Base-by-base conservation (phyloP, 805 yeast genomes). In the Candida khao-thaluensis region DNA sequence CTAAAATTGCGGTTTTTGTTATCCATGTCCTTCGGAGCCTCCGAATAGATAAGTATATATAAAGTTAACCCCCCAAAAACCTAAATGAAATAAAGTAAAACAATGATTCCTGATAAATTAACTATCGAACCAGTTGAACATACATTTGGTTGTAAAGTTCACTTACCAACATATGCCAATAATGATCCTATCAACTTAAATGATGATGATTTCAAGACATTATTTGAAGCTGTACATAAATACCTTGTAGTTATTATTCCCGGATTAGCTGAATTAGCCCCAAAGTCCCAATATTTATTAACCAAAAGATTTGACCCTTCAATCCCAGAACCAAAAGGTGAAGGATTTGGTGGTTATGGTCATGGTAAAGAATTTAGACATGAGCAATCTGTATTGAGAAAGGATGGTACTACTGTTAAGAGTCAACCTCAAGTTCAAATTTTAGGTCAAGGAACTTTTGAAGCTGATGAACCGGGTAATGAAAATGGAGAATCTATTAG, bases 401-500 rank as follows among this genome's bases (percentile, higher is more conserved):
- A 82, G 54, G 96, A 88, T 56, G 95, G 95, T 30, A 74, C 76
- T 42, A 74, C 89, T 6, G 85, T 87, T 32, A 90, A 91, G 31
- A 60, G 70, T 37, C 89, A 85, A 57, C 95, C 96, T 2, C 95
- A 88, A 59, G 95, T 88, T 15, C 95, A 87, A 66, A 85, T 87
- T 55, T 76, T 88, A 39, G 96, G 96, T 29, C 90, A 88, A 54
- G 95, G 95, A 10, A 55, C 61, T 2, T 82, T 82, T 66, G 76
- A 66, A 37, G 77, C 79, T 22, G 63, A 50, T 26, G 74, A 69
- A 43, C 61, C 64, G 3, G 86, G 83, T 41, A 74, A 78, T 44
- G 81, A 78, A 44, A 77, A 72, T 39, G 89, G 85, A 11, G 79
- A 75, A 32, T 68, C 72, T 17, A 73, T 83, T 43, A 59, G 59